Base-by-base conservation (phyloP, 2,329 filamentous ascomycete genomes). In the Chaetothyriales sp. region DNA sequence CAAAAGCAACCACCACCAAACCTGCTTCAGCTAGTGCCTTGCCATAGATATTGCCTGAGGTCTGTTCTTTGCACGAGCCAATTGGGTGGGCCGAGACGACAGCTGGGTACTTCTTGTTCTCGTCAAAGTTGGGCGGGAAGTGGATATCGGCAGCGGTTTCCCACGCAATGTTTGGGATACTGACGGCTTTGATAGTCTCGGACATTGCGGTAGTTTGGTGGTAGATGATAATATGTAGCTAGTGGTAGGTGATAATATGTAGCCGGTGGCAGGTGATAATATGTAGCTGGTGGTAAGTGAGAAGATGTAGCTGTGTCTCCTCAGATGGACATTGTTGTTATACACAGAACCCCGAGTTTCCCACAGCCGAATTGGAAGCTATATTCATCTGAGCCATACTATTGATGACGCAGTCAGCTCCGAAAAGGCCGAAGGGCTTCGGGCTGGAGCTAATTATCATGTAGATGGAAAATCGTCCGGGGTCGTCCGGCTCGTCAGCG, bases 11-110 rank as follows among this genome's bases (percentile, higher is more conserved):
- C 5, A 55, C 48, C 44, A 58, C 53, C 55, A 70, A 70, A 7
- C 69, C 67, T 1, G 55, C 52, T 19, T 64, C 50, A 18, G 65
- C 48, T 5, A 71, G 60, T 0, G 52, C 18, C 2, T 56, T 53
- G 13, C 67, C 67, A 47, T 71, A 66, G 29, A 37, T 13, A 40
- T 62, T 49, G 5, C 58, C 61, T 1, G 67, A 43, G 0, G 68
- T 63, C 56, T 71, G 68, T 55, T 71, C 69, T 52, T 72, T 72
- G 43, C 70, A 57, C 10, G 55, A 60, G 45, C 56, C 64, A 40
- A 51, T 51, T 1, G 67, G 68, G 52, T 69, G 66, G 44, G 58
- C 52, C 49, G 68, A 54, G 15, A 67, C 60, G 13, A 69, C 48
- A 9, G 58, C 58, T 9, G 58, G 29, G 8, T 37, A 10, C 29